Conservation (phyloP, 352 stramenopile genomes). For the Phytophthora ohioensis region DNA sequence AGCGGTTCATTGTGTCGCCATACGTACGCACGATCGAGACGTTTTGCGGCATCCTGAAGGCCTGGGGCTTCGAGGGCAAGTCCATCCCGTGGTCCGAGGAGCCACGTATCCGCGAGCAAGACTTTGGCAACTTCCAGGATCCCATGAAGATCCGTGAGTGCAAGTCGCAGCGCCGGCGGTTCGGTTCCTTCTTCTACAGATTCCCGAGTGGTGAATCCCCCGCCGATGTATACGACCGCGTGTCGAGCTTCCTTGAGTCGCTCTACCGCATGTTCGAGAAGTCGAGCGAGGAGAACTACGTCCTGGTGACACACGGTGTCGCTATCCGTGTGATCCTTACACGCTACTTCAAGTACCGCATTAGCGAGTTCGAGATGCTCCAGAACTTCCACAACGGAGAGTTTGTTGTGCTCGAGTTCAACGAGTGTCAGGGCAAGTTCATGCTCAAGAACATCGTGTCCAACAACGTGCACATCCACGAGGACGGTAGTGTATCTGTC, state of each 20-base stretch:
- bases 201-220: conserved; percentile 90
- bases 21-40: conserved; percentile 90
- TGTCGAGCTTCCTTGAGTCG: conserved; percentile 90
- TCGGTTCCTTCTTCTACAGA: conserved; percentile 91
- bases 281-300: conserved; percentile 79
- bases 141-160: conserved; percentile 83
- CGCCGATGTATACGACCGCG: conserved; percentile 89
- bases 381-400: conserved; percentile 90
- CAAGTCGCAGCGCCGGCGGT: conserved; percentile 78
- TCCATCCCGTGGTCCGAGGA: conserved; percentile 84
- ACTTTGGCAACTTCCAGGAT: conserved; percentile 93
- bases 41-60: conserved; percentile 83
- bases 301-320: conserved; percentile 89
- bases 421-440: conserved; percentile 67
- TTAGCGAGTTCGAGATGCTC: conserved; percentile 86
- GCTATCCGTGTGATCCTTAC: conserved; percentile 90
- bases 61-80: conserved; percentile 63
- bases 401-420: conserved; percentile 83
- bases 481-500: conserved; percentile 52
- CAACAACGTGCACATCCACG: conserved; percentile 61
- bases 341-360: conserved; percentile 90
- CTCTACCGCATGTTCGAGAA: conserved; percentile 90
- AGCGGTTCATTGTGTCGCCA: conserved; percentile 88
- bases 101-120: conserved; percentile 88
- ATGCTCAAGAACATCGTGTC: conserved; percentile 73